Evolutionary conservation across 1,284 basidiomycete species (phyloP).

Genomic region (Rhodotorula sp.): DNA sequence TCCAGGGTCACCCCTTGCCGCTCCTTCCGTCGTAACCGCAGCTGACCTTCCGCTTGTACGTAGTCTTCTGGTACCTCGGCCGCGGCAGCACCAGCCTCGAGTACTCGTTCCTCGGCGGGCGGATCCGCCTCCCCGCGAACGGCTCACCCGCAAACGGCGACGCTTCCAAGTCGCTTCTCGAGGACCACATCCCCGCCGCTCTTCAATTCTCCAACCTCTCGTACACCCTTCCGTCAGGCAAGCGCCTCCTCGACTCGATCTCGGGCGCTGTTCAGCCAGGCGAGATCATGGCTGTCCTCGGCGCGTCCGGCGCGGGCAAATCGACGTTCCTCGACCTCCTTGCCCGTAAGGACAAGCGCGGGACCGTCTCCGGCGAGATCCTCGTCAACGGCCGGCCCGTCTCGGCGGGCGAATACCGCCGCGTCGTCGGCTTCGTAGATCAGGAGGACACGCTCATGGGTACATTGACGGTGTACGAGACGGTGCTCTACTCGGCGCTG

Average conservation of each 20-base stretch:
- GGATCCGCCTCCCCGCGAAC: conserved; percentile 70
- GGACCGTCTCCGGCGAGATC: conserved; percentile 70
- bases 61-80: conserved; percentile 86
- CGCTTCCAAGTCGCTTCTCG: conserved; percentile 74
- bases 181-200: conserved; percentile 87
- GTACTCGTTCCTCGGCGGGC: conserved; percentile 53
- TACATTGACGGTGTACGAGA: conserved; percentile 96
- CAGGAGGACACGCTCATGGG: conserved; percentile 97
- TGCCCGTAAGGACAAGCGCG: conserved; percentile 83
- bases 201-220: conserved; percentile 84
- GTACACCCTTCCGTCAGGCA: conserved; percentile 66
- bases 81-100: conserved; percentile 62
- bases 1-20: too few relatives aligned
- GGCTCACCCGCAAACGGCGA: conserved; percentile 63
- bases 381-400: conserved; percentile 85
- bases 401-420: conserved; percentile 72
- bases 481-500: conserved; percentile 88
- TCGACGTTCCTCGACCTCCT: conserved; percentile 95
- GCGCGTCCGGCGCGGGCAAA: conserved; percentile 94
- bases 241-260: conserved; percentile 72
- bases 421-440: conserved; percentile 90
- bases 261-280: conserved; percentile 82
- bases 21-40: background rate
- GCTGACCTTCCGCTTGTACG: background rate
- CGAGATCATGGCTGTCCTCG: conserved; percentile 91